Evolutionary conservation across 2,329 filamentous ascomycete genomes (phyloP), one percentile per base, ranked within the genome.

Genomic region (Colletotrichum musicola): DNA sequence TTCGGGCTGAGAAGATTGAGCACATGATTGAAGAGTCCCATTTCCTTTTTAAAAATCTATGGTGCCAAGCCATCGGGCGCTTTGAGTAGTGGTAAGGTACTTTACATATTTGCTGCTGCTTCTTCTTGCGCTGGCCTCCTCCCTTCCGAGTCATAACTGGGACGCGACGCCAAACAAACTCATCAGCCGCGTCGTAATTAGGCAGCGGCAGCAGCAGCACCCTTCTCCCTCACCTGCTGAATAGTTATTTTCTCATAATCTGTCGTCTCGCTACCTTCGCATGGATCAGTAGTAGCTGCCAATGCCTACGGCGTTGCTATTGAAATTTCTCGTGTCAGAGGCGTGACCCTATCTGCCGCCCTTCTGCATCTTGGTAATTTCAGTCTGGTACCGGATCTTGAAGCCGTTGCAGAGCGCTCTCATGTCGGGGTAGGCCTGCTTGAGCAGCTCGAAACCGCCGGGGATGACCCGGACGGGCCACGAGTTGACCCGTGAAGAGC

Each of bases 371-470:
- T 90, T 92, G 69, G 85, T 85, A 78, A 94, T 84, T 77, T 89
- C 87, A 71, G 84, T 88, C 75, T 88, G 86, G 76, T 88, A 94
- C 62, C 95, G 85, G 76, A 95, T 81, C 86, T 98, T 98, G 86
- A 98, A 98, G 6, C 95, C 96, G 81, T 99, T 99, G 85, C 95
- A 97, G 71, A 99, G 84, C 56, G 94, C 94, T 73, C 92, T 88
- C 93, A 98, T 97, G 75, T 98, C 95, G 1, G 96, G 95, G 78
- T 99, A 99, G 60, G 92, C 89, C 73, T 93, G 92, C 73, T 92
- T 93, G 81, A 94, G 90, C 75, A 99, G 86, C 83, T 98, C 94
- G 77, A 95, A 99, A 5, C 93, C 96, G 75, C 97, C 93, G 2
- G 96, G 96, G 18, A 98, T 92, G 44, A 98, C 91, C 74, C 96